phyloP scores from a whole-genome alignment of 2,329 filamentous ascomycete species.

The Hypoxylon sp. region DNA sequence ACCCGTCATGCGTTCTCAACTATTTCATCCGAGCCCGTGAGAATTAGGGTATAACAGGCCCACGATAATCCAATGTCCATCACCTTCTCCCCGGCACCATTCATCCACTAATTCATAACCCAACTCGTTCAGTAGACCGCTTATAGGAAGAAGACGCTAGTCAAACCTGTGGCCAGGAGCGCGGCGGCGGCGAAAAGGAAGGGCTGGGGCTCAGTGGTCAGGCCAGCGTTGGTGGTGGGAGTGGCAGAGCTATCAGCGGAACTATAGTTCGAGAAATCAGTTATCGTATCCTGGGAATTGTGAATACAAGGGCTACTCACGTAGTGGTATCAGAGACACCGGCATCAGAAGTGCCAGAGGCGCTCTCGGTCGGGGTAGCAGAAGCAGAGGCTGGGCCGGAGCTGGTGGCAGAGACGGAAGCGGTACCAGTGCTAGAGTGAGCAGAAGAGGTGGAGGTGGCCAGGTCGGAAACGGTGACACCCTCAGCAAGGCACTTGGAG shows the following conservation, averaged over 20 bases:
- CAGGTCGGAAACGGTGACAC: constrained; percentile 33
- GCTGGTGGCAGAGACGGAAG: constrained; percentile 23
- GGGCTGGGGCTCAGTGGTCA: constrained; percentile 29
- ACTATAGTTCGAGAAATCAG: constrained; percentile 22
- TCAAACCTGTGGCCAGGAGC: constrained; percentile 35
- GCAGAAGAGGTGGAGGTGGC: constrained; percentile 29
- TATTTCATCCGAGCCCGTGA: constrained; percentile 11
- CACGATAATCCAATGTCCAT: constrained; percentile 11
- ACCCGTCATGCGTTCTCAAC: constrained; percentile 18
- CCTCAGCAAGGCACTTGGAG: constrained; percentile 35
- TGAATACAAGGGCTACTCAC: constrained; percentile 15
- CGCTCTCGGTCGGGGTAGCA: constrained; percentile 20
- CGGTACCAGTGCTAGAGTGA: constrained; percentile 25
- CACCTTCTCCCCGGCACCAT: constrained; percentile 7
- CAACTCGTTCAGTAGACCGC: constrained; percentile 1
- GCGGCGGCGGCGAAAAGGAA: constrained; percentile 35
- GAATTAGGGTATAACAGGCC: constrained; percentile 32
- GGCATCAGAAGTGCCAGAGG: constrained; percentile 12
- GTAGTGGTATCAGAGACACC: constrained; percentile 25
- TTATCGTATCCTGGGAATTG: not conserved
- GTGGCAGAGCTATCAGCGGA: constrained; percentile 17
- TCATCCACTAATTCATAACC: constrained; percentile 1
- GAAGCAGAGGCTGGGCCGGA: constrained; percentile 20
- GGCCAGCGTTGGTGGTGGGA: constrained; percentile 27
- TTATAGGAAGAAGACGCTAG: constrained; percentile 37